Base-by-base conservation (phyloP, 2,329 filamentous ascomycete species). In the Diaporthe nobilis region DNA sequence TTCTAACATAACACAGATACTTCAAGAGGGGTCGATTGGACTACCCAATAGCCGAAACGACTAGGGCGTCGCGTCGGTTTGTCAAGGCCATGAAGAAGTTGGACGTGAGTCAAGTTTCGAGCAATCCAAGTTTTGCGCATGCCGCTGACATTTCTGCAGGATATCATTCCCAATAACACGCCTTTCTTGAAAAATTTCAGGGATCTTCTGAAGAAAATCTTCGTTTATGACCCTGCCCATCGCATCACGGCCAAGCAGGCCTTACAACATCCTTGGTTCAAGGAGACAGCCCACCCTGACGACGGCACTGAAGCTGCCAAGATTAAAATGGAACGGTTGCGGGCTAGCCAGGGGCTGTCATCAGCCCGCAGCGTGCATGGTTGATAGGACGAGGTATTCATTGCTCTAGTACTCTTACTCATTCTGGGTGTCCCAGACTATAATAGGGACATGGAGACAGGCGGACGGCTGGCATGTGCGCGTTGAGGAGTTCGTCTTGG, bases 81-180 rank as follows among this genome's bases (percentile, higher is more conserved):
- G 92, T 94, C 17, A 92, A 92, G 82, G 92, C 91, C n/a, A 94
- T 94, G 92, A 94, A 93, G 82, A 87, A 87, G 73, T 84, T 94
- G 39, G 86, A 89, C 76, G 92, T 94, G 85, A 78, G 90, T 84
- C 22, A 28, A 42, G 17, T 25, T 5, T 5, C 37, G 22, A 61
- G 9, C 13, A 53, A 31, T 17, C 10, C 15, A 2, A 17, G 4
- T 44, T 55, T 55, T 15, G 31, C 47, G 58, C 61, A 47, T 13
- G 20, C 28, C 8, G 39, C 80, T 82, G 73, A 83, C 77, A 68
- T 31, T 4, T 17, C 37, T 25, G 15, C 57, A 93, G 92, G 91
- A 93, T 77, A 93, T 93, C 71, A 92, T 93, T 55, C 92, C 91
- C 0, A 85, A 86, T 7, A 90, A 86, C 78, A 92, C 85, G 76